These are phyloP conservation scores for Flaveria linearis DNA, from an alignment of 129 eudicot species.

Conservation along the genomic window DNA sequence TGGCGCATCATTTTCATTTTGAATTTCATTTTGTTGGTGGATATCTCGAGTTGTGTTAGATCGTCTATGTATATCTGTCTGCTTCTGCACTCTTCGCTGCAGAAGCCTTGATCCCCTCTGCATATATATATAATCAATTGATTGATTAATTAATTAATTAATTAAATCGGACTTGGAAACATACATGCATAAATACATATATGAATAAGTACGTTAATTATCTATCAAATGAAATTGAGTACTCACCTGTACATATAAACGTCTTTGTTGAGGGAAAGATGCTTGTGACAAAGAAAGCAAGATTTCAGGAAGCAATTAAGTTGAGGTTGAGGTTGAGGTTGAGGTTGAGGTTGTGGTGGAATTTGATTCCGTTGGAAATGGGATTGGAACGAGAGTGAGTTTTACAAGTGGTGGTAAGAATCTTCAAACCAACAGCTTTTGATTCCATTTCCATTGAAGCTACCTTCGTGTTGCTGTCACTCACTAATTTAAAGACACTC, in stretches of 20 bases:
- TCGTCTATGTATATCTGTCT: slow-evolving; percentile 67
- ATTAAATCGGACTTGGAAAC: too few species aligned
- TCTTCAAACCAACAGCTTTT: slow-evolving; percentile 49
- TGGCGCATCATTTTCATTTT: slow-evolving; percentile 22
- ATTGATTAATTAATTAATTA: too few species aligned
- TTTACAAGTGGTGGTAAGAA: slow-evolving; percentile 22
- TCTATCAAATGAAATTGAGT: background rate
- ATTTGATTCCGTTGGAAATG: slow-evolving; percentile 35
- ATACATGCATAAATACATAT: background rate
- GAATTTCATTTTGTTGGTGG: slow-evolving; percentile 32
- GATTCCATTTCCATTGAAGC: slow-evolving; percentile 8
- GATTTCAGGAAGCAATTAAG: slow-evolving; percentile 44
- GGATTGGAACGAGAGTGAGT: slow-evolving; percentile 28
- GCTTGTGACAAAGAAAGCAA: slow-evolving; percentile 56
- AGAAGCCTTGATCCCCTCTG: slow-evolving; percentile 69
- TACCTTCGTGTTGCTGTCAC: background rate
- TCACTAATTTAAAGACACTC: background rate
- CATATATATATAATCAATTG: background rate
- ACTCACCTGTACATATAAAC: slow-evolving; percentile 65
- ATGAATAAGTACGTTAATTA: background rate
- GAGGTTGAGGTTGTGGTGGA: background rate
- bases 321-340: background rate
- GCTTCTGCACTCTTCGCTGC: slow-evolving; percentile 62
- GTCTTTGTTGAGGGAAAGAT: slow-evolving; percentile 49
- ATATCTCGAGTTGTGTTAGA: slow-evolving; percentile 38